A percentile compares a stretch with the other conserved stretches of the same genome.
Conservation (phyloP, 202 grass and related monocot genomes). For the Cymbopogon flexuosus region DNA sequence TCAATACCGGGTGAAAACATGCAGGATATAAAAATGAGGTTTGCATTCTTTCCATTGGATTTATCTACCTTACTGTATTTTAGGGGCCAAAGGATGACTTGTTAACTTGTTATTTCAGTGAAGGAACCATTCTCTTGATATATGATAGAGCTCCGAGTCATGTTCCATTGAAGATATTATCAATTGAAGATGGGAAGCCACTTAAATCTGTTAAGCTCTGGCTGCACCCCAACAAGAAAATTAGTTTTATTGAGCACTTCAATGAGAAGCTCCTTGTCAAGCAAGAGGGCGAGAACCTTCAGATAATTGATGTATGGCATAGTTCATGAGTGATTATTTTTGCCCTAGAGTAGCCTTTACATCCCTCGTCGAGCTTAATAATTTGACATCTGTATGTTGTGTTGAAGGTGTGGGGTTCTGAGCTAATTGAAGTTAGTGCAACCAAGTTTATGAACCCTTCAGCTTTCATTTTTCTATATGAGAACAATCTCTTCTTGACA, state of each 20-base stretch:
- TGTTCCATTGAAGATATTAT: constrained; percentile 78
- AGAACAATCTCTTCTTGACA: constrained; percentile 89
- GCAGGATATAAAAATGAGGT: constrained; percentile 95
- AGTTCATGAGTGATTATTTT: not conserved
- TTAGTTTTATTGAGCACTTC: constrained; percentile 87
- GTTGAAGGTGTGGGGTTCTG: constrained; percentile 65
- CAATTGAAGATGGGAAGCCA: constrained; percentile 74
- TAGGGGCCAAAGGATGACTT: not conserved
- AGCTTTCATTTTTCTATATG: constrained; percentile 70
- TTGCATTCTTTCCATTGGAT: constrained; percentile 4
- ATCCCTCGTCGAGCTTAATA: not conserved
- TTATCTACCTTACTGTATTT: not conserved
- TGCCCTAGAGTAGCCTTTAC: not conserved
- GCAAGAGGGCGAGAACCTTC: constrained; percentile 77
- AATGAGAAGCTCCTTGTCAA: constrained; percentile 89
- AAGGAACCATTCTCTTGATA: constrained; percentile 89
- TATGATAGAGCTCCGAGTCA: constrained; percentile 48
- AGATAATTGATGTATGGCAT: constrained; percentile 75
- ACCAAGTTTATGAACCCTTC: constrained; percentile 70
- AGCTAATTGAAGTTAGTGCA: constrained; percentile 61
- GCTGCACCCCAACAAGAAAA: constrained; percentile 73
- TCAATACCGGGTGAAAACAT: constrained; percentile 69
- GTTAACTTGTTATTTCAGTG: constrained; percentile 36
- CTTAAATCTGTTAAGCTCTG: constrained; percentile 73
- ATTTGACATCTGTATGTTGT: not conserved